A percentile compares a stretch with the other conserved stretches of the same genome.
Conservation (phyloP, 176 grass and related monocot species). For the Hsuehochloa calcarea region DNA sequence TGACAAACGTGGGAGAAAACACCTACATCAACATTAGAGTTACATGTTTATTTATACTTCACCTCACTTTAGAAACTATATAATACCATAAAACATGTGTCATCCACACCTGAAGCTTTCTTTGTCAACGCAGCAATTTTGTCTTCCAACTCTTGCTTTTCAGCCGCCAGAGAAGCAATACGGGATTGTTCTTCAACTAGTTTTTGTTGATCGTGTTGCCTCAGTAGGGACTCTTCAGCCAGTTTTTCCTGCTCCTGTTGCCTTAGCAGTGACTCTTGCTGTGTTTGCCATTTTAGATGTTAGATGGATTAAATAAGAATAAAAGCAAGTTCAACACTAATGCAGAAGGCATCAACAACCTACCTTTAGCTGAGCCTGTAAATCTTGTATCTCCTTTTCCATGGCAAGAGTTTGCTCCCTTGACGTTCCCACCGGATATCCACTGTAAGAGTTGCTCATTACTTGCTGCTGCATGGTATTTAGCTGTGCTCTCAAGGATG, state of each 20-base stretch:
- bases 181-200: slow-evolving; percentile 66
- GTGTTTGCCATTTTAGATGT: slow-evolving; percentile 24
- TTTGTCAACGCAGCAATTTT: slow-evolving; percentile 64
- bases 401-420: slow-evolving; percentile 56
- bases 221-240: slow-evolving; percentile 55
- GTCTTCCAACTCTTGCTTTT: slow-evolving; percentile 83
- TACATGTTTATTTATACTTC: slow-evolving; percentile 4
- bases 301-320: slow-evolving; percentile 16
- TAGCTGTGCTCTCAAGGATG: slow-evolving; percentile 85
- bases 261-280: slow-evolving; percentile 70
- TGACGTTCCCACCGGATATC: slow-evolving; percentile 54
- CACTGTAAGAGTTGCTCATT: slow-evolving; percentile 57
- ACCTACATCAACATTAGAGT: background rate
- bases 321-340: background rate
- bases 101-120: slow-evolving; percentile 73
- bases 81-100: background rate
- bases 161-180: slow-evolving; percentile 51
- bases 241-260: slow-evolving; percentile 86
- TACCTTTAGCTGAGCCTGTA: slow-evolving; percentile 75
- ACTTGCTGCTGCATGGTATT: slow-evolving; percentile 83
- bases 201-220: slow-evolving; percentile 78
- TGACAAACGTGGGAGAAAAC: background rate
- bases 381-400: slow-evolving; percentile 89
- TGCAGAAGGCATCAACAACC: background rate
- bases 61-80: background rate